These are phyloP conservation scores for Tetrastigma voinierianum DNA, from an alignment of 164 flowering plant genomes.

Conservation along the genomic window DNA sequence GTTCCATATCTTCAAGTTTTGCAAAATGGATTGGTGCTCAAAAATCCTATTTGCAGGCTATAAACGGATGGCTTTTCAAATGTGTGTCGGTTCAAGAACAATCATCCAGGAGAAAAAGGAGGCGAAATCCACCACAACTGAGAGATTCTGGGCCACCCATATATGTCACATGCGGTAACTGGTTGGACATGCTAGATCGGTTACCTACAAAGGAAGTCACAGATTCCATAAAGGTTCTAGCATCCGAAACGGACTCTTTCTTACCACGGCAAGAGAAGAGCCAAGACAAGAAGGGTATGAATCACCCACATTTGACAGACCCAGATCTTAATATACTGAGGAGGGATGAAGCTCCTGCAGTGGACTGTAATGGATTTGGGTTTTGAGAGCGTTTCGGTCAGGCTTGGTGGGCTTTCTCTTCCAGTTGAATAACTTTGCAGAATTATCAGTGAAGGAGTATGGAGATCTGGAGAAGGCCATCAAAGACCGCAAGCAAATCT, in stretches of 20 bases:
- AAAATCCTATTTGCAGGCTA: conserved; percentile 59
- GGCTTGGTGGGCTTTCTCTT: conserved; percentile 59
- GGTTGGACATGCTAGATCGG: conserved; percentile 54
- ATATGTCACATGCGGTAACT: conserved; percentile 61
- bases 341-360: conserved; percentile 35
- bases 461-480: conserved; percentile 49
- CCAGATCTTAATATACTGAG: conserved; percentile 15
- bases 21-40: conserved; percentile 73
- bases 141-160: conserved; percentile 69
- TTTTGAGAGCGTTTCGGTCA: conserved; percentile 54
- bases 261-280: conserved; percentile 74
- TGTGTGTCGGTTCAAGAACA: conserved; percentile 49
- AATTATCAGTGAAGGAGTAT: conserved; percentile 54
- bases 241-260: conserved; percentile 45
- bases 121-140: conserved; percentile 23
- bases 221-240: conserved; percentile 59
- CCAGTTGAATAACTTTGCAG: conserved; percentile 52
- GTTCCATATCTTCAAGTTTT: conserved; percentile 55
- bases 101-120: conserved; percentile 41
- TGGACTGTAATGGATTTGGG: conserved; percentile 50
- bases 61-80: conserved; percentile 76
- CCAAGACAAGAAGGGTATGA: conserved; percentile 41
- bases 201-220: conserved; percentile 50
- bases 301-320: conserved; percentile 20
- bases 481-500: conserved; percentile 19